phyloP scores from a whole-genome alignment of 2,329 filamentous ascomycete species.

The Pestalotiopsis fici region DNA sequence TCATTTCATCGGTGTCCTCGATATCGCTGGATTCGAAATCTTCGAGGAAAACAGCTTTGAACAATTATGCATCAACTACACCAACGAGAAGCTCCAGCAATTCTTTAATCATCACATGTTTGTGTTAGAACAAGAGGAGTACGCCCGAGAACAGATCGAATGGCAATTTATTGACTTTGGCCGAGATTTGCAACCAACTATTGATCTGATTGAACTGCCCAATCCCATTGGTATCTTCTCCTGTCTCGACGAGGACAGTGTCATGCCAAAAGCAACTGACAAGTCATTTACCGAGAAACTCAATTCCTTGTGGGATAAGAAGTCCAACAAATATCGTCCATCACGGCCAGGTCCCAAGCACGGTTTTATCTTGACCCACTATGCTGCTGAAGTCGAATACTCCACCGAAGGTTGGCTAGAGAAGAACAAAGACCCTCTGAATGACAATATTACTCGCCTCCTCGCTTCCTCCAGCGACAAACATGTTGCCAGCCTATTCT shows the following conservation, averaged over 20 bases:
- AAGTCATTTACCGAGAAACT: slow-evolving; percentile 97
- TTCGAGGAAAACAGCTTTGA: slow-evolving; percentile 99
- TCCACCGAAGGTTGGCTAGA: slow-evolving; percentile 93
- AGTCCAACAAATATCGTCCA: slow-evolving; percentile 88
- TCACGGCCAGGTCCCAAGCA: slow-evolving; percentile 74
- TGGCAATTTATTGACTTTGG: slow-evolving; percentile 99
- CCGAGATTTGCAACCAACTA: slow-evolving; percentile 93
- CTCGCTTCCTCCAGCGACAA: slow-evolving; percentile 79
- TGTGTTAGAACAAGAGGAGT: slow-evolving; percentile 96
- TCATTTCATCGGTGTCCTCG: slow-evolving; percentile 94
- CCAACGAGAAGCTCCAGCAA: slow-evolving; percentile 97
- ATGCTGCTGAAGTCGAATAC: slow-evolving; percentile 97
- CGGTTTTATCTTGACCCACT: slow-evolving; percentile 95
- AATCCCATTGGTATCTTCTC: slow-evolving; percentile 99
- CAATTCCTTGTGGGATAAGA: slow-evolving; percentile 95
- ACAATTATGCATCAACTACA: slow-evolving; percentile 99
- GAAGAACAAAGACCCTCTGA: slow-evolving; percentile 98
- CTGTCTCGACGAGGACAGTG: slow-evolving; percentile 94
- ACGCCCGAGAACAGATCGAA: slow-evolving; percentile 95
- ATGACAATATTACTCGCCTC: slow-evolving; percentile 92
- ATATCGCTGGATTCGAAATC: slow-evolving; percentile 99
- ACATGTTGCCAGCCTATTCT: slow-evolving; percentile 83
- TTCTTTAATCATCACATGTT: slow-evolving; percentile 99
- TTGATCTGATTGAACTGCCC: slow-evolving; percentile 92
- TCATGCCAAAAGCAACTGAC: slow-evolving; percentile 98